Percentiles rank a stretch among this genome's conserved stretches.
Conservation (phyloP, 345 rosid genomes). For the Citrus mangshanensis region DNA sequence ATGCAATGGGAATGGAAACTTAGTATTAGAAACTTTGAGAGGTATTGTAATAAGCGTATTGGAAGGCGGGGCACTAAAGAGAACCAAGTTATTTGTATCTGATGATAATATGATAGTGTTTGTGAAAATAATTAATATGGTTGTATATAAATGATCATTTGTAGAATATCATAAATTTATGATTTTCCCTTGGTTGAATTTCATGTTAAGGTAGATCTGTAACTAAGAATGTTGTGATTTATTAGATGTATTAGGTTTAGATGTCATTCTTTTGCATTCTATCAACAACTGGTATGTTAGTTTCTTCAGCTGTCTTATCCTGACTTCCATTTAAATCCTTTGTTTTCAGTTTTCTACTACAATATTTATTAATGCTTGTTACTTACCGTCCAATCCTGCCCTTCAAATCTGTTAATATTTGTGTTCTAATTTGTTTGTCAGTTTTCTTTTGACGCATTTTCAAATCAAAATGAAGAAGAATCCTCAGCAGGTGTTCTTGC, state of each 20-base stretch:
- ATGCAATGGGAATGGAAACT: not conserved
- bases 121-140: not conserved
- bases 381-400: not conserved
- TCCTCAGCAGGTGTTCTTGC: conserved; percentile 30
- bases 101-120: not conserved
- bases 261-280: not conserved
- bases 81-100: not conserved
- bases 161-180: not conserved
- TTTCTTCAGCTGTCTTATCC: not conserved
- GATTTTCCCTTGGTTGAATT: not conserved
- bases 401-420: conserved; percentile 1
- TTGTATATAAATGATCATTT: not conserved
- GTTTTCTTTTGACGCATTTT: conserved; percentile 37
- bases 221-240: conserved; percentile 3
- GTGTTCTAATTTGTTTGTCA: conserved; percentile 26
- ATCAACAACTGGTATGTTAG: not conserved
- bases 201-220: not conserved
- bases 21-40: not conserved
- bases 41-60: not conserved
- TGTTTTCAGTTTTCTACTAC: not conserved
- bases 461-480: conserved; percentile 41
- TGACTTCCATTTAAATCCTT: not conserved
- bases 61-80: not conserved
- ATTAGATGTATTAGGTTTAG: not conserved
- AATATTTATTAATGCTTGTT: not conserved